phyloP scores from a whole-genome alignment of 1,284 basidiomycete species.

The Ceratobasidium sp. region DNA sequence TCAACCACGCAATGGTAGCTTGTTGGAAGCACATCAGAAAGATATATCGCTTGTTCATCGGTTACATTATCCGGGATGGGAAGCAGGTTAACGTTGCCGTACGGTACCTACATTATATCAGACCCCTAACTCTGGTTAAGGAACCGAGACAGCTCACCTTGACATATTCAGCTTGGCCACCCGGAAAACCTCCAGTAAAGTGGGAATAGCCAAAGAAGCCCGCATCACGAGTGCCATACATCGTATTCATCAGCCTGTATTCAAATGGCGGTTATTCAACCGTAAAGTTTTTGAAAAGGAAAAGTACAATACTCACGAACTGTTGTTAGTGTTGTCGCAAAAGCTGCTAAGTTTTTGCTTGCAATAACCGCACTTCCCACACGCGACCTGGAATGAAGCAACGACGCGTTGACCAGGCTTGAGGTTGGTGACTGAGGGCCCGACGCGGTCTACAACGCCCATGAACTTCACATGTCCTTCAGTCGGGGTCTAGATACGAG shows the following conservation, averaged over 20 bases:
- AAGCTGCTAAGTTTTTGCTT: constrained; percentile 77
- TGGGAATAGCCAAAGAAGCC: constrained; percentile 83
- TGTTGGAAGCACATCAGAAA: constrained; percentile 79
- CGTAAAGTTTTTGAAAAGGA: neutral
- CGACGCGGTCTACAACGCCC: constrained; percentile 76
- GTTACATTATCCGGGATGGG: constrained; percentile 73
- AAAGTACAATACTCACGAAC: constrained; percentile 61
- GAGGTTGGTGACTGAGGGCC: constrained; percentile 72
- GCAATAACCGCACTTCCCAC: constrained; percentile 80
- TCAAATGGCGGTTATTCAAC: neutral
- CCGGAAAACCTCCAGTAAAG: constrained; percentile 80
- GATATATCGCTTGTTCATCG: constrained; percentile 63
- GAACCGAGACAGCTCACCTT: constrained; percentile 43
- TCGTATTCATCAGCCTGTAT: constrained; percentile 68
- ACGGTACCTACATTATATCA: constrained; percentile 67
- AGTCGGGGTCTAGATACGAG: neutral
- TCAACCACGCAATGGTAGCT: constrained; percentile 81
- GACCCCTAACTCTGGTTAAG: neutral
- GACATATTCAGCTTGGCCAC: constrained; percentile 77
- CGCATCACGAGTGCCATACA: constrained; percentile 78
- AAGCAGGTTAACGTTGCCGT: constrained; percentile 77
- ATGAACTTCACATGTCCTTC: constrained; percentile 65
- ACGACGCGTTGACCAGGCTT: constrained; percentile 77
- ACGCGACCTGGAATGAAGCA: constrained; percentile 82
- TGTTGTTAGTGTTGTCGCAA: constrained; percentile 79